Conservation (phyloP, 2,329 filamentous ascomycete species). For the Aciculosporium take region DNA sequence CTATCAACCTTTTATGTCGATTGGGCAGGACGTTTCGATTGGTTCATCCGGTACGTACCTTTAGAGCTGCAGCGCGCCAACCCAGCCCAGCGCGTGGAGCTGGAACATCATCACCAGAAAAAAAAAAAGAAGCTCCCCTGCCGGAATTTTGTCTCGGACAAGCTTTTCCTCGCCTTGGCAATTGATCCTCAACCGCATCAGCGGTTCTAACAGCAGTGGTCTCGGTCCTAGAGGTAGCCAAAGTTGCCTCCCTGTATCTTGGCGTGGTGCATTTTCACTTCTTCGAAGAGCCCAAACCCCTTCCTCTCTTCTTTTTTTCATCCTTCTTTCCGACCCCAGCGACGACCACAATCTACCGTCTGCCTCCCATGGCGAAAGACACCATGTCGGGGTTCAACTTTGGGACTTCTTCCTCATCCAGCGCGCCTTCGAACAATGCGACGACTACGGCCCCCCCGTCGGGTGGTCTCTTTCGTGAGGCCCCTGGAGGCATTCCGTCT, state of each 20-base stretch:
- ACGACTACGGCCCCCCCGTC: conserved; percentile 25
- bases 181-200: conserved; percentile 1
- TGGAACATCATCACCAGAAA: conserved; percentile 1
- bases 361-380: conserved; percentile 1
- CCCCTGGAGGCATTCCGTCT: conserved; percentile 15
- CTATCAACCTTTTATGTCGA: no score
- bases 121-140: conserved; percentile 5
- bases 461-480: conserved; percentile 26
- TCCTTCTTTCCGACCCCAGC: background rate
- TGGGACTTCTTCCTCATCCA: conserved; percentile 19
- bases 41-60: background rate
- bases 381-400: conserved; percentile 27
- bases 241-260: background rate
- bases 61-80: background rate
- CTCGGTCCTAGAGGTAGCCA: background rate
- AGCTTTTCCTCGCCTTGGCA: conserved; percentile 1
- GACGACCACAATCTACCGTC: background rate
- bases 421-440: conserved; percentile 17
- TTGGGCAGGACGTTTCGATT: background rate
- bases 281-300: background rate
- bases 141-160: background rate
- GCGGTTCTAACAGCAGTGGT: background rate
- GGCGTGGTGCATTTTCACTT: background rate
- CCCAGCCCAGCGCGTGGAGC: conserved; percentile 5
- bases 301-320: background rate